Evolutionary conservation across 139 green algal genomes (phyloP), one percentile per base, ranked within the genome.

Genomic region (Bryopsis sp.): DNA sequence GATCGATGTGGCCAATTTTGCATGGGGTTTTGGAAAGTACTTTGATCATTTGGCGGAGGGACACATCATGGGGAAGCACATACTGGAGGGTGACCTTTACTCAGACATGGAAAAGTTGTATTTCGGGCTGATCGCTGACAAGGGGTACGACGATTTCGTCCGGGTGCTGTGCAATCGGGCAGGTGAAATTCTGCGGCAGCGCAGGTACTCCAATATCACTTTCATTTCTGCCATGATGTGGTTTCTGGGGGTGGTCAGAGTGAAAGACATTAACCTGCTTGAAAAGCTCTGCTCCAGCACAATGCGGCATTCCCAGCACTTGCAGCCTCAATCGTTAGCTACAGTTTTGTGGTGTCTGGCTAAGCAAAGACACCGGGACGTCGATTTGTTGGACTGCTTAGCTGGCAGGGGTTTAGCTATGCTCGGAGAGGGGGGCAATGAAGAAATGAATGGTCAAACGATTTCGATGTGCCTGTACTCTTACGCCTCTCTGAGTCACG

Each of bases 191-290:
- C 15, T 19, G 43, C 43, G 19, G 15, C 43, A 54, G 43, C 43
- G 11, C 15, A 19, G 43, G 43, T 26, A 11, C 43, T 19, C 11
- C 15, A 19, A 54, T 11, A 11, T 54, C 15, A 11, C 43, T 26
- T 54, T 19, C 43, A 54, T 54, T 26, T 54, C 19, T 54, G n/a
- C n/a, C n/a, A n/a, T n/a, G n/a, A n/a, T n/a, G n/a, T 54, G 43
- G 43, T 11, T 19, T 54, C 15, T 54, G 43, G 43, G 43, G 15
- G 19, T 19, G 15, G 15, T 54, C 43, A 11, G 43, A 11, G 19
- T 11, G 19, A 54, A 54, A 11, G 43, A 54, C 43, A 54, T 19
- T 11, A 11, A 26, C 15, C 43, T 54, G 43, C 43, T 54, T 11
- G 43, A 19, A 11, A 54, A 11, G 43, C 43, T 54, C 15, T 11